A percentile compares a stretch with the other conserved stretches of the same genome.
phyloP scores from a whole-genome alignment of 371 early-diverging fungal genomes.

The Conidiobolus incongruus region DNA sequence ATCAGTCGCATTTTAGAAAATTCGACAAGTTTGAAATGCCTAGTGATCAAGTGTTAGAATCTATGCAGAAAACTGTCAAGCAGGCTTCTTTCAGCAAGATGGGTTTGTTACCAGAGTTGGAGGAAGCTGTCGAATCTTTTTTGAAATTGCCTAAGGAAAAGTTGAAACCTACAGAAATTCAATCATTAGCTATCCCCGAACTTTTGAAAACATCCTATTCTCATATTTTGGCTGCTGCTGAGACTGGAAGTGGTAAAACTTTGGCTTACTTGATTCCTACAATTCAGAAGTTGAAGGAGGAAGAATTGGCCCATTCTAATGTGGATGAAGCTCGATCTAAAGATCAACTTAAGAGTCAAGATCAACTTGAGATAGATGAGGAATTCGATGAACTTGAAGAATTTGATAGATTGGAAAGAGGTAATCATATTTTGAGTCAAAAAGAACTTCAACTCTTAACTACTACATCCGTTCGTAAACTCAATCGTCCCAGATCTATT shows the following conservation, averaged over 20 bases:
- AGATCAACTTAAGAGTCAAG: background rate
- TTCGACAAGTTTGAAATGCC: constrained; percentile 2
- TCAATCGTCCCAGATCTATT: constrained; percentile 59
- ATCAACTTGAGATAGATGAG: constrained; percentile 18
- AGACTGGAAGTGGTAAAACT: constrained; percentile 98
- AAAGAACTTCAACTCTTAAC: constrained; percentile 8
- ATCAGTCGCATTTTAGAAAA: background rate
- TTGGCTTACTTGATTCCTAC: constrained; percentile 86
- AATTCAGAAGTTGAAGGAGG: constrained; percentile 33
- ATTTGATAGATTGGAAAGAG: constrained; percentile 7
- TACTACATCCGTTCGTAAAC: constrained; percentile 16
- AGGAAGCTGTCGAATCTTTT: background rate
- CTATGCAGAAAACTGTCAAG: background rate
- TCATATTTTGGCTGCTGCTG: constrained; percentile 66
- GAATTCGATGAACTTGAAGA: constrained; percentile 1
- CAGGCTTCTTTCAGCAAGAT: constrained; percentile 3
- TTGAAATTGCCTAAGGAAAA: constrained; percentile 5
- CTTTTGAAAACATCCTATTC: constrained; percentile 24
- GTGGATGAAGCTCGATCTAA: constrained; percentile 14
- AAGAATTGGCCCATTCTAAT: constrained; percentile 10
- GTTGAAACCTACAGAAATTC: constrained; percentile 65
- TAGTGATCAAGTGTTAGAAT: background rate
- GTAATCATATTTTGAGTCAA: constrained; percentile 2
- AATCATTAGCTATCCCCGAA: constrained; percentile 68
- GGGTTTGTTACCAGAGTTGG: constrained; percentile 2